Percentiles rank a stretch among this genome's conserved stretches.
phyloP scores from a whole-genome alignment of 2,329 filamentous ascomycete genomes.

The Colletotrichum paranaense region DNA sequence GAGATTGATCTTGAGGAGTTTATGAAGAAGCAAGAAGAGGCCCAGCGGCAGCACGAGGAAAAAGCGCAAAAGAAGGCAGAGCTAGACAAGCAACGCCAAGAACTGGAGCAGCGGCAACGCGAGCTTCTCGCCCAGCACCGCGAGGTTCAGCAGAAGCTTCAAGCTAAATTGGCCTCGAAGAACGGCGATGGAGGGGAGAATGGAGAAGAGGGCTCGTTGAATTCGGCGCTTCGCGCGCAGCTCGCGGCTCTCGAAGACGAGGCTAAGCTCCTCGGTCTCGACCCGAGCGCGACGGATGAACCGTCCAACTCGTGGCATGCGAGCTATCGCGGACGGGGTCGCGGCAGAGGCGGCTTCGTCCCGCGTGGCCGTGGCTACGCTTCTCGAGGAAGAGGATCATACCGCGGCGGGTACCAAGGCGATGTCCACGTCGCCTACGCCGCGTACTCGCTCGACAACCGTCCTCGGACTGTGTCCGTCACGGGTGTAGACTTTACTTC shows the following conservation, averaged over 20 bases:
- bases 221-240: conserved; percentile 76
- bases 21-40: conserved; percentile 74
- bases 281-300: conserved; percentile 64
- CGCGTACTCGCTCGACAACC: conserved; percentile 79
- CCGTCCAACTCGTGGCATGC: conserved; percentile 43
- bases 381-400: conserved; percentile 52
- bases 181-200: conserved; percentile 43
- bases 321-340: conserved; percentile 50
- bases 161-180: conserved; percentile 70
- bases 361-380: conserved; percentile 48
- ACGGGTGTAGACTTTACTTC: conserved; percentile 72
- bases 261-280: conserved; percentile 75
- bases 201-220: conserved; percentile 42
- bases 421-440: conserved; percentile 67
- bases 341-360: conserved; percentile 53
- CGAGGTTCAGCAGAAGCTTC: conserved; percentile 71
- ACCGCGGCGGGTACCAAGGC: conserved; percentile 50
- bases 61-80: conserved; percentile 72
- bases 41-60: conserved; percentile 76
- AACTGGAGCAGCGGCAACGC: conserved; percentile 73
- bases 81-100: conserved; percentile 69
- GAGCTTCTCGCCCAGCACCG: conserved; percentile 72
- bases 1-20: conserved; percentile 79
- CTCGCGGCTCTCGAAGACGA: conserved; percentile 80
- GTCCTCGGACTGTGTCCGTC: conserved; percentile 75